Evolutionary conservation across 192 early-diverging fungal genomes (phyloP), one percentile per base, ranked within the genome.

Genomic region (Coemansia brasiliensis): DNA sequence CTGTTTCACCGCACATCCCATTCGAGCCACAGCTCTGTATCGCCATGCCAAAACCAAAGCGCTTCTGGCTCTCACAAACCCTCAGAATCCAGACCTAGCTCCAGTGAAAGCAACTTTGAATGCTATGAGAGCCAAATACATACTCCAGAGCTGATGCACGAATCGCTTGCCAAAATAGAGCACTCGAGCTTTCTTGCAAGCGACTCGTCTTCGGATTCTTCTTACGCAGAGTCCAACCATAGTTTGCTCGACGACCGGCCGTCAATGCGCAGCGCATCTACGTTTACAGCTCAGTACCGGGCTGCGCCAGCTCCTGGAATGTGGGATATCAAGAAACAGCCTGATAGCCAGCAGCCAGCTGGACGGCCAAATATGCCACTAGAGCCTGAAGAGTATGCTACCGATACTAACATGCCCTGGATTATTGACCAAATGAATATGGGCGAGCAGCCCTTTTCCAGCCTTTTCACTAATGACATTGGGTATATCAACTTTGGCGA

Each of bases 381-480:
- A 0, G 77, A 80, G 68, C 77, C 77, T 1, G 71, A 74, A 8
- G 77, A 80, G 53, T 51, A 58, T 42, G 27, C 25, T 15, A 7
- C 32, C 6, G 42, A 12, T 10, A 58, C 21, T 37, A 55, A 46
- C 22, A 56, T 72, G 55, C 69, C 75, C 3, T 79, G 75, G 75
- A 29, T 79, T 11, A 58, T 79, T 2, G 65, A 68, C 53, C 75
- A 79, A 56, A 64, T 79, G 75, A 55, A 55, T 18, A 57, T 79
- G 65, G 75, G 75, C 49, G 75, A 72, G 52, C 69, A 57, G 69
- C 62, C 75, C 29, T 51, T 79, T 17, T 72, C 69, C 2, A 69
- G 61, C 20, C 65, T 79, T 21, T 67, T 79, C 26, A 29, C 53
- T 32, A 66, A 79, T 32, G 43, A 65, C n/a, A 25, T 63, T 13